phyloP scores from a whole-genome alignment of 2,329 filamentous ascomycete species.

The Cucurbitaria berberidis region DNA sequence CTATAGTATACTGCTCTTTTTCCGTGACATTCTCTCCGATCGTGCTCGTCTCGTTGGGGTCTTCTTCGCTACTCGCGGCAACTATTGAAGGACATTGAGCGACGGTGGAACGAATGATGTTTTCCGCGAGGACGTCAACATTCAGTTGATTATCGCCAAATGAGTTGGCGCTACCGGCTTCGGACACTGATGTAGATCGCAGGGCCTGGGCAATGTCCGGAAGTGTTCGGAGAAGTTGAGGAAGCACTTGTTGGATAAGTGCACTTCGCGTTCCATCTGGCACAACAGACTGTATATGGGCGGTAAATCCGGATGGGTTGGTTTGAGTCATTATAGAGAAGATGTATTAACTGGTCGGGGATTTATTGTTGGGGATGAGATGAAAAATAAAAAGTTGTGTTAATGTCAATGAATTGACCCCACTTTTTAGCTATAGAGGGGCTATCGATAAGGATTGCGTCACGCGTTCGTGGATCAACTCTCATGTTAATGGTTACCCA shows the following conservation, averaged over 20 bases:
- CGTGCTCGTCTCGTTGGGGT: constrained; percentile 57
- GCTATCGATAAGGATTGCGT: background rate
- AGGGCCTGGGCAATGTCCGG: constrained; percentile 22
- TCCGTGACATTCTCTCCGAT: background rate
- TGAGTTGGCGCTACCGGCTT: constrained; percentile 55
- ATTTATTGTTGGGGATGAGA: background rate
- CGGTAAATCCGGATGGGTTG: background rate
- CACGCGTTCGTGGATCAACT: too few relatives aligned
- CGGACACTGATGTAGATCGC: constrained; percentile 21
- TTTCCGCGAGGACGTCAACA: constrained; percentile 64
- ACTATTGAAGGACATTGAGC: constrained; percentile 60
- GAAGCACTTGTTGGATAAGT: constrained; percentile 18
- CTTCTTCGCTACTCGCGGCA: constrained; percentile 68
- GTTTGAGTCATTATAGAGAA: background rate
- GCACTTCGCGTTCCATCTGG: constrained; percentile 1
- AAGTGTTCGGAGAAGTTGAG: constrained; percentile 21
- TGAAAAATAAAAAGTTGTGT: background rate
- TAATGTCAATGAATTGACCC: background rate
- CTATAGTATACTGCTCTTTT: constrained; percentile 61
- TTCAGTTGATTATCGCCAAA: constrained; percentile 64
- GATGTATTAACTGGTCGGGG: background rate
- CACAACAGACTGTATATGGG: background rate
- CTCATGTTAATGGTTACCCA: too few relatives aligned
- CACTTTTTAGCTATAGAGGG: background rate
- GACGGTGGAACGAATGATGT: constrained; percentile 61